These are phyloP conservation scores for Trichosporon faecale DNA, from an alignment of 1,284 basidiomycete genomes.

Conservation along the genomic window DNA sequence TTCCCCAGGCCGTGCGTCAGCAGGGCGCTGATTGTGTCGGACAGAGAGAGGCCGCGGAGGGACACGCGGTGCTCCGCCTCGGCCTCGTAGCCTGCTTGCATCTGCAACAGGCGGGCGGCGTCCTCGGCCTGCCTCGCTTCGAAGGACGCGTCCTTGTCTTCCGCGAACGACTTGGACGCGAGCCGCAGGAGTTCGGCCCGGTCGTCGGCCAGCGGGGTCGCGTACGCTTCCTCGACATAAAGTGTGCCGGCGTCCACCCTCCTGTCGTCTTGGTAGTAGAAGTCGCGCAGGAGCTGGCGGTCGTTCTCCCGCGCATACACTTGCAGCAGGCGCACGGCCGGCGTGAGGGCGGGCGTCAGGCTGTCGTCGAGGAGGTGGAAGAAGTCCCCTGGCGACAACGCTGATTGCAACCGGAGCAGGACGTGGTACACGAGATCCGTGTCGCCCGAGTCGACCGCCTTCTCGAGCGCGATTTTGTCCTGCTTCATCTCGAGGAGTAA, in stretches of 20 bases:
- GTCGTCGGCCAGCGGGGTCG: constrained; percentile 63
- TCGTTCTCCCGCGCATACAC: constrained; percentile 88
- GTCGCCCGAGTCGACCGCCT: constrained; percentile 91
- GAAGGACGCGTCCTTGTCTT: constrained; percentile 85
- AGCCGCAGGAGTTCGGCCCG: constrained; percentile 70
- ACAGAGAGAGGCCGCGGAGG: constrained; percentile 76
- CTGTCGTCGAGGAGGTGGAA: constrained; percentile 92
- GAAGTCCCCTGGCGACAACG: constrained; percentile 83
- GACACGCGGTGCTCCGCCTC: constrained; percentile 72
- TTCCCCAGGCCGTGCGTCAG: constrained; percentile 74
- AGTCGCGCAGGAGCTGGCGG: constrained; percentile 85
- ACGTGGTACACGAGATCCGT: constrained; percentile 94
- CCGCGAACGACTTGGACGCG: constrained; percentile 87
- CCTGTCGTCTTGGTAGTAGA: constrained; percentile 97
- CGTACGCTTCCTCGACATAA: constrained; percentile 71
- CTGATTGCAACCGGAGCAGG: constrained; percentile 75
- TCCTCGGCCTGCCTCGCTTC: constrained; percentile 97
- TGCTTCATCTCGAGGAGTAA: constrained; percentile 91
- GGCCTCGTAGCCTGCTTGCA: constrained; percentile 82
- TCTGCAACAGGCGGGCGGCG: constrained; percentile 66
- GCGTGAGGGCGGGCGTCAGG: constrained; percentile 63
- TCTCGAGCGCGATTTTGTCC: constrained; percentile 78
- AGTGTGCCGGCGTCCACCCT: constrained; percentile 85
- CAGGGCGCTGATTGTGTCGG: constrained; percentile 73
- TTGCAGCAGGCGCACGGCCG: constrained; percentile 72